Percentiles rank a stretch among this genome's conserved stretches.
Conservation (phyloP, 257 asterid species). For the Solanum verrucosum region DNA sequence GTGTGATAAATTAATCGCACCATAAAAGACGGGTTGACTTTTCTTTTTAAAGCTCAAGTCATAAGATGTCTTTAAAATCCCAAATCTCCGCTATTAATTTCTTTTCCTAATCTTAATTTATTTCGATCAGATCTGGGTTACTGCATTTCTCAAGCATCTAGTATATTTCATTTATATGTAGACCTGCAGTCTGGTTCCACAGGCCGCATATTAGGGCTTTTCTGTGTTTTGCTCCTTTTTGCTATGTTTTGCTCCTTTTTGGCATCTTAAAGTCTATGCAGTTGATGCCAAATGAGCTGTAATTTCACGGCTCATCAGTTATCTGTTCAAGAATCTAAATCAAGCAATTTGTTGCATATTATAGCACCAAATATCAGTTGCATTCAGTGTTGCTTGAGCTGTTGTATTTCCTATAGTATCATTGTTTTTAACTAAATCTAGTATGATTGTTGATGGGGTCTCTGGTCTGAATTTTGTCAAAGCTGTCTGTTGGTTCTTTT, state of each 20-base stretch:
- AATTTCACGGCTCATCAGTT: background rate
- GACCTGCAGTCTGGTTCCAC: background rate
- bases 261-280: background rate
- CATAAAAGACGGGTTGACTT: background rate
- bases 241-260: background rate
- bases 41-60: background rate
- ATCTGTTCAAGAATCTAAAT: background rate
- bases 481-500: background rate
- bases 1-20: background rate
- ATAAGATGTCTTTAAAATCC: no score
- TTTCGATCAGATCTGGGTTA: background rate
- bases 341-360: background rate
- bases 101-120: background rate
- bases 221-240: background rate
- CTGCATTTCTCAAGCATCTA: background rate
- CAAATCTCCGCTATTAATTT: no score
- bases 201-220: background rate
- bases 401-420: background rate
- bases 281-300: background rate
- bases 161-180: background rate
- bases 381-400: background rate
- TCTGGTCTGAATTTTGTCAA: background rate
- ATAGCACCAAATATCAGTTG: background rate
- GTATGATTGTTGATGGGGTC: background rate
- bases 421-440: background rate